Conservation (phyloP, 2,329 filamentous ascomycete genomes). For the Fusarium illudens region DNA sequence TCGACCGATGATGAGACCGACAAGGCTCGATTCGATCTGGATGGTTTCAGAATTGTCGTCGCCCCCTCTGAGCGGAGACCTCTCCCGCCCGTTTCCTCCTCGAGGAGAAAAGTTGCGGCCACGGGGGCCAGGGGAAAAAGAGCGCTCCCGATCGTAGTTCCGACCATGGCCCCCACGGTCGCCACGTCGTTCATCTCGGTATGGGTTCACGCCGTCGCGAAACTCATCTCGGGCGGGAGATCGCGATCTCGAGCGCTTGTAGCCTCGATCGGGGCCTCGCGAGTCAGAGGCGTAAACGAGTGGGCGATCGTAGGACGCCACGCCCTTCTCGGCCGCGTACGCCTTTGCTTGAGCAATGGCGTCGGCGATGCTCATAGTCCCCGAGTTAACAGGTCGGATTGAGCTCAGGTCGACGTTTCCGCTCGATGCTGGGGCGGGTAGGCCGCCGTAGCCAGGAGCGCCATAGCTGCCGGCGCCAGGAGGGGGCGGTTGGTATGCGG, state of each 20-base stretch:
- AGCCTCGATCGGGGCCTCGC: slow-evolving; percentile 57
- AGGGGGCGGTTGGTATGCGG: slow-evolving; percentile 52
- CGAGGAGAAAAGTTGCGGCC: slow-evolving; percentile 68
- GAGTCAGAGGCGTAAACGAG: slow-evolving; percentile 54
- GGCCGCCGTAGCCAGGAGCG: slow-evolving; percentile 51
- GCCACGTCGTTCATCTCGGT: slow-evolving; percentile 83
- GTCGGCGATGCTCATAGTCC: slow-evolving; percentile 84
- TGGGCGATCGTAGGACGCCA: slow-evolving; percentile 69
- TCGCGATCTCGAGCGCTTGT: slow-evolving; percentile 73
- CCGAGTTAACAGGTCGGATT: slow-evolving; percentile 81
- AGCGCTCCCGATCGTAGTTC: slow-evolving; percentile 70
- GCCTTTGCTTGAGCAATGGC: slow-evolving; percentile 86
- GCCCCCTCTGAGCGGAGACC: slow-evolving; percentile 63
- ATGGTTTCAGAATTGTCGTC: slow-evolving; percentile 84
- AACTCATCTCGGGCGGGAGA: slow-evolving; percentile 77
- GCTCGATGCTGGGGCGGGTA: slow-evolving; percentile 75
- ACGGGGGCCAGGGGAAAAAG: slow-evolving; percentile 71
- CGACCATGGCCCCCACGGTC: slow-evolving; percentile 51
- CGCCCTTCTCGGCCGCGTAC: slow-evolving; percentile 81
- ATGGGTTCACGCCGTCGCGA: slow-evolving; percentile 81
- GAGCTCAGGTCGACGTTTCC: slow-evolving; percentile 82
- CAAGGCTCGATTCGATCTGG: slow-evolving; percentile 84
- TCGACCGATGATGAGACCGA: slow-evolving; percentile 89
- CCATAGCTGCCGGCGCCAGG: slow-evolving; percentile 40
- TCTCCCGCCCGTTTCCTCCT: slow-evolving; percentile 62